These are phyloP conservation scores for Trichoderma atrobrunneum DNA, from an alignment of 2,329 filamentous ascomycete genomes.

Conservation along the genomic window DNA sequence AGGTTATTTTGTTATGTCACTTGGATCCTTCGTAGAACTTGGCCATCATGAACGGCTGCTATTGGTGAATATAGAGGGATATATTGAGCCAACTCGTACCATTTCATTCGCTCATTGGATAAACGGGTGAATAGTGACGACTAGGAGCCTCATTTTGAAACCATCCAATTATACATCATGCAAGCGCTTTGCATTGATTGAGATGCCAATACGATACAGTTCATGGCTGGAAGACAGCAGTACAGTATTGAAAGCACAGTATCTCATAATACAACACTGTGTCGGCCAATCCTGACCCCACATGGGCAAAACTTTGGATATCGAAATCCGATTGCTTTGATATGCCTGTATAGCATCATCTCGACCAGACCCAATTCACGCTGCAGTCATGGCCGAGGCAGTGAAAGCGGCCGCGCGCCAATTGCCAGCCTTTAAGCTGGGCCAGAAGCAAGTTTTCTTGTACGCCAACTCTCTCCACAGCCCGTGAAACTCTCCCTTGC, in stretches of 20 bases:
- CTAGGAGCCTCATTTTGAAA: background rate
- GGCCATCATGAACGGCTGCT: background rate
- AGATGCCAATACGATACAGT: background rate
- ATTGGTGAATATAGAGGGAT: background rate
- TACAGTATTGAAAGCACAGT: background rate
- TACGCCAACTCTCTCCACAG: slow-evolving; percentile 31
- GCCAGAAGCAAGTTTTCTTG: slow-evolving; percentile 56
- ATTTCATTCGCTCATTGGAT: background rate
- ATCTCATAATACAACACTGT: background rate
- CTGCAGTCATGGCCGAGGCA: slow-evolving; percentile 40
- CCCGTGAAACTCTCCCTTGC: background rate
- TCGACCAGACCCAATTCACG: background rate
- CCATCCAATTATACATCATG: background rate
- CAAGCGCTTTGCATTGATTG: background rate
- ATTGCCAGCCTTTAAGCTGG: slow-evolving; percentile 47
- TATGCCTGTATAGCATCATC: background rate
- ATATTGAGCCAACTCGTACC: background rate
- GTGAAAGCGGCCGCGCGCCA: slow-evolving; percentile 38
- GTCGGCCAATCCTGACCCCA: slow-evolving; percentile 5
- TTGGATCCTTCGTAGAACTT: background rate
- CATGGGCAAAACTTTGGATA: slow-evolving; percentile 6
- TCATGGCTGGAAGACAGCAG: background rate
- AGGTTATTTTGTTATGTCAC: background rate
- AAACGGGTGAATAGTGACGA: background rate
- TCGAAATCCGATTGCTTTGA: background rate